Evolutionary conservation across 75 land plant species (phyloP).

Genomic region (Pinus tabuliformis): DNA sequence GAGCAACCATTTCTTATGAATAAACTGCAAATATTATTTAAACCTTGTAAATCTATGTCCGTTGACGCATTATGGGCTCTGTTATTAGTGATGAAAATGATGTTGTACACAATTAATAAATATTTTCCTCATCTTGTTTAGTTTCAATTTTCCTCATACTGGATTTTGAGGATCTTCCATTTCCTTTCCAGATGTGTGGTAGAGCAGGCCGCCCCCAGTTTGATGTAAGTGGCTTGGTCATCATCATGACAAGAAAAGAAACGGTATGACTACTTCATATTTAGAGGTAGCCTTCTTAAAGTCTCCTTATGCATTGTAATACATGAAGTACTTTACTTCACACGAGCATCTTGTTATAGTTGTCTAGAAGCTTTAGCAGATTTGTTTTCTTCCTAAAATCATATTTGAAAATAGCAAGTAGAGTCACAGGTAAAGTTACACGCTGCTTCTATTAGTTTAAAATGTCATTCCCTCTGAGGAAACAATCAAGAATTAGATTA

Average conservation of each 20-base stretch:
- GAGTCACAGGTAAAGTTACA: neutral
- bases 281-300: neutral
- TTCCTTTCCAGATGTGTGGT: constrained; percentile 81
- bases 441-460: neutral
- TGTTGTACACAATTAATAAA: neutral
- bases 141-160: neutral
- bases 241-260: constrained; percentile 95
- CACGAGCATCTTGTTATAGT: neutral
- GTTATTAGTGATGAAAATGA: neutral
- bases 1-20: neutral
- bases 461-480: neutral
- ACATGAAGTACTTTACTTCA: neutral
- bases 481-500: neutral
- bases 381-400: neutral
- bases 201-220: constrained; percentile 99
- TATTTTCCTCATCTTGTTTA: neutral
- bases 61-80: neutral
- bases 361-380: neutral
- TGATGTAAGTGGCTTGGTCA: constrained; percentile 87
- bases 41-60: neutral
- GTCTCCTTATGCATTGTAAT: neutral
- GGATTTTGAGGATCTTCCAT: neutral
- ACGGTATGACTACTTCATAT: constrained; percentile 44
- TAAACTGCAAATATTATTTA: neutral
- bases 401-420: neutral